These are phyloP conservation scores for Hypoxylon subgilvum DNA, from an alignment of 495 filamentous ascomycete genomes.

Conservation along the genomic window DNA sequence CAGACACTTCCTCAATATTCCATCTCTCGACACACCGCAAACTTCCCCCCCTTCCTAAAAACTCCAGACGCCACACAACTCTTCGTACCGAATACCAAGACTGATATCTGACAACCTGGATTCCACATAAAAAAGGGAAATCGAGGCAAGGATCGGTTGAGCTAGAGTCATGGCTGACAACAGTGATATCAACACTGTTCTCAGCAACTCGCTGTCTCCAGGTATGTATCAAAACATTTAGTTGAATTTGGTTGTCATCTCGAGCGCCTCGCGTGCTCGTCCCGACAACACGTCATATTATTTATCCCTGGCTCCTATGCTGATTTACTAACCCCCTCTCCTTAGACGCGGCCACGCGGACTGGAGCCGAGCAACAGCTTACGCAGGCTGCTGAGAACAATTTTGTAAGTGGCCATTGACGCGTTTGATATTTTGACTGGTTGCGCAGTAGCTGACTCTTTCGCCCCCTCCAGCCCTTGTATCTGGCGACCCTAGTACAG, in stretches of 20 bases:
- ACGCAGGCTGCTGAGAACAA: constrained; percentile 87
- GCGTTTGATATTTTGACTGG: constrained; percentile 8
- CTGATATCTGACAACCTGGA: constrained; percentile 26
- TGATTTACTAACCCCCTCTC: constrained; percentile 37
- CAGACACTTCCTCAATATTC: constrained; percentile 2
- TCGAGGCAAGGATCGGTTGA: constrained; percentile 23
- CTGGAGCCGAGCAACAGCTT: constrained; percentile 92
- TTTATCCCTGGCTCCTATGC: constrained; percentile 9
- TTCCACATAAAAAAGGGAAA: constrained; percentile 32
- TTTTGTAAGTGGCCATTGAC: constrained; percentile 73
- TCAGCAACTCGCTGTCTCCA: constrained; percentile 88
- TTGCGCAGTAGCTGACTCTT: constrained; percentile 30
- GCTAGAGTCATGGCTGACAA: constrained; percentile 52
- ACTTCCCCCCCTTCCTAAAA: constrained; percentile 38
- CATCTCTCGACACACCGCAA: too few relatives aligned
- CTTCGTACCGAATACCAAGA: constrained; percentile 3
- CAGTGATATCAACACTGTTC: constrained; percentile 67
- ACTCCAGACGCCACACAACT: too few relatives aligned
- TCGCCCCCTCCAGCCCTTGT: constrained; percentile 69
- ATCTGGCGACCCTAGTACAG: constrained; percentile 86
- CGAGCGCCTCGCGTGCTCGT: constrained; percentile 26
- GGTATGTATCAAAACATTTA: constrained; percentile 60
- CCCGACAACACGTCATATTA: constrained; percentile 31
- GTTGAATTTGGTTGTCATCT: neutral
- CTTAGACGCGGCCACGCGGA: constrained; percentile 84